Base-by-base conservation (phyloP, 2,329 filamentous ascomycete species). In the Fusarium albidum region DNA sequence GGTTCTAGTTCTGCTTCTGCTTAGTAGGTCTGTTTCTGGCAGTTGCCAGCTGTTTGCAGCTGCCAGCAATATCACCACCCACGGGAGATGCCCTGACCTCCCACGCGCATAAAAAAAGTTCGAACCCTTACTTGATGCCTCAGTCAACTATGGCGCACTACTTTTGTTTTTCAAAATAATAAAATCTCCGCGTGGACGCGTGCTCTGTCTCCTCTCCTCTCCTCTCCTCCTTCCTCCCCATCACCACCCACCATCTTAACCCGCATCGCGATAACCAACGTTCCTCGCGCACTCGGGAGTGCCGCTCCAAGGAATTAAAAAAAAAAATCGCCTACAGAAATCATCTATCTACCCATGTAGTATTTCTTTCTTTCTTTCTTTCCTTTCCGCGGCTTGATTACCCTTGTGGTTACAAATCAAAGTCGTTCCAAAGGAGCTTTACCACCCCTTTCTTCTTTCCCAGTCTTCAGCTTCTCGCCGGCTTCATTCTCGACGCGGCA, bases 271-370 rank as follows among this genome's bases (percentile, higher is more conserved):
- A 57, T 37, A 39, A 34, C 32, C 29, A 37, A 12, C 25, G 27
- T 38, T 58, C 47, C 44, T 49, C 49, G 26, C 41, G 28, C 33
- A 43, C 28, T n/a, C 34, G 21, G n/a, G 13, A 44, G 45, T 12
- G 25, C 13, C 18, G 49, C 48, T 51, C 29, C 26, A 51, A 47
- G 29, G 9, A 14, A 31, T 9, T 18, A 51, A 47, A 27, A 9
- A 14, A 31, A 9, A 9, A 11, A 38, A 12, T 21, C n/a, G 12
- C 33, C 33, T 17, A 28, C 37, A n/a, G 2, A n/a, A 44, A 12
- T 17, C n/a, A n/a, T n/a, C n/a, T n/a, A 21, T 21, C 17, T 15
- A 4, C 17, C 40, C 32, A 18, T 18, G 10, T n/a, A 21, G 26
- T 10, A 14, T 28, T 43, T 21, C 15, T 43, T 13, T 14, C 18